Conservation (phyloP, 2,329 filamentous ascomycete genomes). For the Coccinonectria pachysandricola region DNA sequence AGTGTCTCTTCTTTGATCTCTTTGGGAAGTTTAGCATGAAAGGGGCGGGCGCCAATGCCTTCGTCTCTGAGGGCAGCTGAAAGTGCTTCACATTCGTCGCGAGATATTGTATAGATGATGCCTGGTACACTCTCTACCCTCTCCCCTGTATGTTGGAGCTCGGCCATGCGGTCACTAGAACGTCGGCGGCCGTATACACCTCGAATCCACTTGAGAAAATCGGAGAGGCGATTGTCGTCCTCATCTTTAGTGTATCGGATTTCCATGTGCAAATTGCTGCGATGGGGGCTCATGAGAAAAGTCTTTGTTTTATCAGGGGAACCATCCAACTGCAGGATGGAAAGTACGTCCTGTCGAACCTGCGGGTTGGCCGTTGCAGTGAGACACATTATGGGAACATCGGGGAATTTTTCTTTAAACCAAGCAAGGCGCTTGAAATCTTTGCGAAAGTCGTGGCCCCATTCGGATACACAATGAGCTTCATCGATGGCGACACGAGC, state of each 20-base stretch:
- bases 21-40: conserved; percentile 60
- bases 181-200: conserved; percentile 60
- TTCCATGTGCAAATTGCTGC: conserved; percentile 84
- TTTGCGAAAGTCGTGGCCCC: conserved; percentile 94
- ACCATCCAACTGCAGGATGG: conserved; percentile 57
- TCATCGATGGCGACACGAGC: conserved; percentile 84
- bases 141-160: conserved; percentile 44
- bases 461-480: conserved; percentile 95
- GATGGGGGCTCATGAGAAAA: conserved; percentile 75
- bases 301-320: conserved; percentile 49
- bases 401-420: conserved; percentile 72
- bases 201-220: conserved; percentile 69
- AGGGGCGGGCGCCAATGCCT: conserved; percentile 63
- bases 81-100: conserved; percentile 64
- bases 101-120: conserved; percentile 70
- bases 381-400: conserved; percentile 83
- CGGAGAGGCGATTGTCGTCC: conserved; percentile 57
- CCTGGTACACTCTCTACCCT: conserved; percentile 57
- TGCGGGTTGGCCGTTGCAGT: conserved; percentile 81
- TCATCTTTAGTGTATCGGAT: conserved; percentile 73
- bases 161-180: conserved; percentile 45
- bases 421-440: conserved; percentile 81
- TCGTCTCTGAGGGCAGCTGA: conserved; percentile 54
- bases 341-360: conserved; percentile 75
- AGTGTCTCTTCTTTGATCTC: conserved; percentile 62